These are phyloP conservation scores for Hygrocybe coccinea DNA, from an alignment of 768 basidiomycete species.

Conservation along the genomic window DNA sequence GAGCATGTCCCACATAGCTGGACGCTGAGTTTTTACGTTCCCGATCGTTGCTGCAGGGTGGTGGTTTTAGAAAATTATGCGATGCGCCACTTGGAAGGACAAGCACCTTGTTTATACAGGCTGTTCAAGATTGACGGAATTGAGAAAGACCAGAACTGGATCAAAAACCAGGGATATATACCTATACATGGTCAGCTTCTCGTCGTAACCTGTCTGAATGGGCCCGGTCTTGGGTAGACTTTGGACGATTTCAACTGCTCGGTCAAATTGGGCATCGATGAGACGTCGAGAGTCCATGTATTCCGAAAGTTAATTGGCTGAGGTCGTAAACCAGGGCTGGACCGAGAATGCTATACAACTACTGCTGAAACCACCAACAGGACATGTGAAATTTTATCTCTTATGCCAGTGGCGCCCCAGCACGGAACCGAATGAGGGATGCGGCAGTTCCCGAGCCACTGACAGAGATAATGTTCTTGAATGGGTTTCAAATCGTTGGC, in stretches of 20 bases:
- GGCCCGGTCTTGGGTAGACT: constrained; percentile 88
- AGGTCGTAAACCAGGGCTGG: no score
- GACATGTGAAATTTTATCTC: no score
- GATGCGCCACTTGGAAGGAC: constrained; percentile 4
- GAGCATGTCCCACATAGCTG: constrained; percentile 86
- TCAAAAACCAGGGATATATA: constrained; percentile 25
- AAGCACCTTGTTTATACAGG: constrained; percentile 86
- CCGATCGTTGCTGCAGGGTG: constrained; percentile 71
- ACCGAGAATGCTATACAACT: no score
- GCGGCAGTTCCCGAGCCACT: no score
- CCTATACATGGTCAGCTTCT: constrained; percentile 93
- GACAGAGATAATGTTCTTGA: no score
- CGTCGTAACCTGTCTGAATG: constrained; percentile 93
- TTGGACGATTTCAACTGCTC: constrained; percentile 93
- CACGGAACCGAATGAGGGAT: no score
- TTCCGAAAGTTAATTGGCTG: no score
- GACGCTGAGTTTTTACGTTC: constrained; percentile 73
- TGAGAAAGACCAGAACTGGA: not conserved
- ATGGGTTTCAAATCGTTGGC: no score
- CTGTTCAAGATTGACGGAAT: constrained; percentile 34
- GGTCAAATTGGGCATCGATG: constrained; percentile 83
- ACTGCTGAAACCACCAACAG: no score
- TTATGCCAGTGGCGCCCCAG: no score
- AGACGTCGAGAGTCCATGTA: constrained; percentile 60
- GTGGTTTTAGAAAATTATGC: constrained; percentile 1